Evolutionary conservation across 2,329 filamentous ascomycete genomes (phyloP).

Genomic region (Cyclaneusma minus): DNA sequence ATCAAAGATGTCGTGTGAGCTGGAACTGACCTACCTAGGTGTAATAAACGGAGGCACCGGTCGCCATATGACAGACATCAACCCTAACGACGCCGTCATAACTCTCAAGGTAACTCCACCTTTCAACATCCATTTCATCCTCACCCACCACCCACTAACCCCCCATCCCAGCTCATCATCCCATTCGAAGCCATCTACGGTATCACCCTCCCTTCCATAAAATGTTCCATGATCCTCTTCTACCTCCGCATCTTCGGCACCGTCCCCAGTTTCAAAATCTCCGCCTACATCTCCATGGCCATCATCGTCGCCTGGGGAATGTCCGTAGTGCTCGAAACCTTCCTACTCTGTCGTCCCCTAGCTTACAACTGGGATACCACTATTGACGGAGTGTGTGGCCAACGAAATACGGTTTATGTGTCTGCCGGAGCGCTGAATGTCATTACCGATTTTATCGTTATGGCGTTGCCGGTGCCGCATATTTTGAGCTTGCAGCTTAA

Average conservation of each 20-base stretch:
- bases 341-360: conserved; percentile 5
- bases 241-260: conserved; percentile 6
- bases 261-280: conserved; percentile 4
- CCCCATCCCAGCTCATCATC: conserved; percentile 4
- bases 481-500: conserved; percentile 19
- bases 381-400: conserved; percentile 2
- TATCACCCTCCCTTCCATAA: conserved; percentile 3
- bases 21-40: conserved; percentile 2
- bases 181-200: conserved; percentile 5
- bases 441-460: conserved; percentile 19
- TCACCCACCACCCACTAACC: too few species aligned
- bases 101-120: conserved; percentile 4
- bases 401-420: conserved; percentile 3
- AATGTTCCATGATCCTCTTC: conserved; percentile 4
- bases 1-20: neutral
- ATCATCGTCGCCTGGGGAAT: conserved; percentile 4
- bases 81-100: conserved; percentile 1
- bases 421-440: conserved; percentile 14
- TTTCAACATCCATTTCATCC: neutral
- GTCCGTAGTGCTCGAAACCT: conserved; percentile 4
- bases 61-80: conserved; percentile 4
- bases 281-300: conserved; percentile 3
- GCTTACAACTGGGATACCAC: conserved; percentile 7
- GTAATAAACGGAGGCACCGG: conserved; percentile 5
- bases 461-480: conserved; percentile 18